Conservation (phyloP, 805 yeast genomes). For the Jamesozyma lodderae region DNA sequence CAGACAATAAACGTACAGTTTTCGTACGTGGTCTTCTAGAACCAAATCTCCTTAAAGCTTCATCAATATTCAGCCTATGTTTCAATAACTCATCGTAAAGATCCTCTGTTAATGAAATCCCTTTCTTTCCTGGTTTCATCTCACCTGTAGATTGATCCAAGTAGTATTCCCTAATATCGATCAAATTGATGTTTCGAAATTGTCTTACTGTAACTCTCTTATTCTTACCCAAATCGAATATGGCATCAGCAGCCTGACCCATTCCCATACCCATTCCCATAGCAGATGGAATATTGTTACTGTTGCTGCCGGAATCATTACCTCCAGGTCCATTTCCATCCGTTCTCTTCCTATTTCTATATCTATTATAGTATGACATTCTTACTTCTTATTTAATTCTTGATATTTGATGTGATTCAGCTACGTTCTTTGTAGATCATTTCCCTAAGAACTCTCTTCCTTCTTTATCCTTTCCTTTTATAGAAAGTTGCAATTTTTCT, state of each 20-base stretch:
- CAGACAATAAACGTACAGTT: slow-evolving; percentile 25
- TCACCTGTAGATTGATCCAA: slow-evolving; percentile 47
- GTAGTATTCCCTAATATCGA: slow-evolving; percentile 83
- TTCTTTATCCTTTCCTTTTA: too few relatives aligned
- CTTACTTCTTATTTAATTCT: not conserved
- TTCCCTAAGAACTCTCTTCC: too few relatives aligned
- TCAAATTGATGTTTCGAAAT: slow-evolving; percentile 55
- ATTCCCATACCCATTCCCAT: slow-evolving; percentile 8
- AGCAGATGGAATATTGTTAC: slow-evolving; percentile 1
- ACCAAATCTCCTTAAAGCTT: slow-evolving; percentile 30
- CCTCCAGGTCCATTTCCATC: slow-evolving; percentile 6
- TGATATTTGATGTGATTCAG: too few relatives aligned
- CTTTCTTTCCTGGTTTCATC: slow-evolving; percentile 74
- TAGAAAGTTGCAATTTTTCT: too few relatives aligned
- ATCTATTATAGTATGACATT: slow-evolving; percentile 28
- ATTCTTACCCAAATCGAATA: slow-evolving; percentile 42
- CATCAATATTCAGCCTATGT: slow-evolving; percentile 31
- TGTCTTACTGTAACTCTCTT: slow-evolving; percentile 67
- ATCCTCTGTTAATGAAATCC: slow-evolving; percentile 32
- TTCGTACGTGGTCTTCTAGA: slow-evolving; percentile 29
- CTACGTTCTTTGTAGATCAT: too few relatives aligned
- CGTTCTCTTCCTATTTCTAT: slow-evolving; percentile 19
- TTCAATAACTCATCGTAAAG: slow-evolving; percentile 29
- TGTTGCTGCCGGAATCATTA: slow-evolving; percentile 3
- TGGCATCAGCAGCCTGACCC: slow-evolving; percentile 21